Percentiles rank a stretch among this genome's conserved stretches.
phyloP scores from a whole-genome alignment of 768 basidiomycete genomes.

The Postia placenta region DNA sequence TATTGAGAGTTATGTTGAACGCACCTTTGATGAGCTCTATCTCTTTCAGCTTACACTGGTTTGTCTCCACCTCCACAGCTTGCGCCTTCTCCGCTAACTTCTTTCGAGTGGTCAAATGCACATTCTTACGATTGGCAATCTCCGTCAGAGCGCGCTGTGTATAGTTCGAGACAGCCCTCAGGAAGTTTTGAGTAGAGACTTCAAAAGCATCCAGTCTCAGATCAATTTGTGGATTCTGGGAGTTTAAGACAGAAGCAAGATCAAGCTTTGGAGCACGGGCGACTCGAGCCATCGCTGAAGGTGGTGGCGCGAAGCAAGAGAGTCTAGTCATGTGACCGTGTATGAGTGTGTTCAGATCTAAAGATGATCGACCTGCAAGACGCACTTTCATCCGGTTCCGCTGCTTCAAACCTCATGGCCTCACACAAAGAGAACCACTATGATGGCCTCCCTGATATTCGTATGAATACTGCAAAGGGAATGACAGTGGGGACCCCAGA shows the following conservation, averaged over 20 bases:
- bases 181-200: slow-evolving; percentile 61
- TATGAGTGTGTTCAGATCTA: too few species aligned
- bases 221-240: slow-evolving; percentile 58
- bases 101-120: slow-evolving; percentile 59
- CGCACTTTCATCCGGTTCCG: too few species aligned
- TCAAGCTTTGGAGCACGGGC: slow-evolving; percentile 47
- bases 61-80: slow-evolving; percentile 62
- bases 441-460: slow-evolving; percentile 41
- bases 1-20: slow-evolving; percentile 18
- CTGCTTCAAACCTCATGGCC: too few species aligned
- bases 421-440: not conserved
- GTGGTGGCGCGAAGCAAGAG: too few species aligned
- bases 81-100: slow-evolving; percentile 54
- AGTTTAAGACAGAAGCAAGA: slow-evolving; percentile 45
- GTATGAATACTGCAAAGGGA: slow-evolving; percentile 77
- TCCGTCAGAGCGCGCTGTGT: slow-evolving; percentile 64
- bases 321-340: too few species aligned
- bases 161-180: slow-evolving; percentile 67
- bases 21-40: slow-evolving; percentile 74
- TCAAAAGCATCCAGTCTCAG: slow-evolving; percentile 57
- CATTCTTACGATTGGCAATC: slow-evolving; percentile 60
- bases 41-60: slow-evolving; percentile 71
- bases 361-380: too few species aligned
- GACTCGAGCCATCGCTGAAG: slow-evolving; percentile 16
- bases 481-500: slow-evolving; percentile 40